These are phyloP conservation scores for Tolypocladium ovalisporum DNA, from an alignment of 2,329 filamentous ascomycete genomes.

Conservation along the genomic window DNA sequence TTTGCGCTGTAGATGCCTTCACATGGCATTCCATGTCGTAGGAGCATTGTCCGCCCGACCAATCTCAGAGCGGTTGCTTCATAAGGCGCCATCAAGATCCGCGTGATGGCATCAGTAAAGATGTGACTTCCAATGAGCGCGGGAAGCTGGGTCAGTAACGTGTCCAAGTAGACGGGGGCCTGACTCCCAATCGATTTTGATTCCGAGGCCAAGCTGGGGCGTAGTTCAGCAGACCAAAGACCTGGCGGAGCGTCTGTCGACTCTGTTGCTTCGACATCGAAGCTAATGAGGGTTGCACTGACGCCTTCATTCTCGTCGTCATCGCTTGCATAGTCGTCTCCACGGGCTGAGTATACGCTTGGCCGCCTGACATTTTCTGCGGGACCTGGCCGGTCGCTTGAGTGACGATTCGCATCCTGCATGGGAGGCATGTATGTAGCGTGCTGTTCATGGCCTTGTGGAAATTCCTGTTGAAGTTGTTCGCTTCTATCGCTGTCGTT, in stretches of 20 bases:
- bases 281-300: slow-evolving; percentile 47
- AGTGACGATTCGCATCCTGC: slow-evolving; percentile 18
- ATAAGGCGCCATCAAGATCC: slow-evolving; percentile 32
- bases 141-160: slow-evolving; percentile 39
- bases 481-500: neutral
- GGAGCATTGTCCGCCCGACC: slow-evolving; percentile 31
- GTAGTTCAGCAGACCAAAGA: slow-evolving; percentile 47
- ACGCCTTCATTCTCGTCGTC: slow-evolving; percentile 46
- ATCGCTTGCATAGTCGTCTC: slow-evolving; percentile 42
- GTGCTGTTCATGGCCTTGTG: neutral
- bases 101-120: slow-evolving; percentile 29
- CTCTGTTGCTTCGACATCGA: slow-evolving; percentile 49
- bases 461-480: neutral
- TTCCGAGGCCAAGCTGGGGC: slow-evolving; percentile 33
- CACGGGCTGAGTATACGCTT: slow-evolving; percentile 35
- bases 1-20: slow-evolving; percentile 27
- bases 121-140: slow-evolving; percentile 35
- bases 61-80: slow-evolving; percentile 35
- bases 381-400: slow-evolving; percentile 12
- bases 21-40: slow-evolving; percentile 24
- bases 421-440: slow-evolving; percentile 9
- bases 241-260: slow-evolving; percentile 38
- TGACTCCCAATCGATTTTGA: slow-evolving; percentile 10
- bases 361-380: slow-evolving; percentile 27
- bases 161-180: slow-evolving; percentile 32